Evolutionary conservation across 2,329 filamentous ascomycete genomes (phyloP), one percentile per base, ranked within the genome.

Genomic region (Zymoseptoria ardabiliae): DNA sequence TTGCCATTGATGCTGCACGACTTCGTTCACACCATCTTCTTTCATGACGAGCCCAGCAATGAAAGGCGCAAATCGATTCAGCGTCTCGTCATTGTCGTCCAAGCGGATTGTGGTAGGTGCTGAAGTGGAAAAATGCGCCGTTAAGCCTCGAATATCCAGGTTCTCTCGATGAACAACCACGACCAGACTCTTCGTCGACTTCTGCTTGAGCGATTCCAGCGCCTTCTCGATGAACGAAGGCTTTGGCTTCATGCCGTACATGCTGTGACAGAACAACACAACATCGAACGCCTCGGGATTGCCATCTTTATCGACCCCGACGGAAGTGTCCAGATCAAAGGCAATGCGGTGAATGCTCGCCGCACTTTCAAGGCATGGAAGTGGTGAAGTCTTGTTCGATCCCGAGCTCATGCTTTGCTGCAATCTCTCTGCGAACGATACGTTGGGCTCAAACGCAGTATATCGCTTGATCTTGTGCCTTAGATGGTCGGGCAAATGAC

Each of bases 181-280:
- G 1, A 84, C 77, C 23, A 82, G 67, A 57, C 76, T 78, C n/a
- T 66, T 73, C 58, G 71, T 62, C 62, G 73, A 69, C 35, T 65
- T 58, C 57, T 75, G 63, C 61, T 63, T 69, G 30, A 86, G 79
- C 76, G 83, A 74, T 19, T 69, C 64, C 7, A 86, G 67, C 1
- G 80, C 77, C 19, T 61, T 64, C 67, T 78, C 68, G 61, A 87
- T 77, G 60, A 75, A 77, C 1, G 13, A 67, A n/a, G 62, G 65
- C 63, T 82, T 81, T 2, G 76, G 75, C 0, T 74, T 75, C 79
- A 86, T 81, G 60, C 81, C 82, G 63, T 86, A 85, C 78, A 86
- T 79, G 72, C 84, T 85, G 68, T 86, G 83, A 63, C 83, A 86
- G 70, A 87, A 84, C 4, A 87, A 66, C 19, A 87, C 69, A 49